Evolutionary conservation across 2,329 filamentous ascomycete genomes (phyloP).

Genomic region (Fusarium sp.): DNA sequence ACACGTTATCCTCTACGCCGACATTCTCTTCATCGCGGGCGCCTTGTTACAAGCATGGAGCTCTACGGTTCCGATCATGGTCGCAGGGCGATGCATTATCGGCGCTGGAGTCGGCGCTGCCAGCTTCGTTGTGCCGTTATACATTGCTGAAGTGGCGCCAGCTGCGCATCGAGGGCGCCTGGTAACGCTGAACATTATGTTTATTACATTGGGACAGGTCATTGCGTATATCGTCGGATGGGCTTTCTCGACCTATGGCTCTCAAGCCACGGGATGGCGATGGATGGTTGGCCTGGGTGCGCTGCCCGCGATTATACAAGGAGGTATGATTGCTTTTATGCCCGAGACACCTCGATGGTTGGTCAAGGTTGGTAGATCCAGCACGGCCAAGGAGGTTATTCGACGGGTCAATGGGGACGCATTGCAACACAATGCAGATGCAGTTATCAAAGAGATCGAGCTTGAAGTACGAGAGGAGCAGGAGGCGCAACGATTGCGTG

Average conservation of each 20-base stretch:
- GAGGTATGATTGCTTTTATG: constrained; percentile 74
- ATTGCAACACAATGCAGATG: constrained; percentile 62
- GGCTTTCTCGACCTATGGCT: constrained; percentile 70
- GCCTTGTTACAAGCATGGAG: constrained; percentile 73
- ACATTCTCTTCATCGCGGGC: constrained; percentile 74
- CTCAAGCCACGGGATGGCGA: constrained; percentile 74
- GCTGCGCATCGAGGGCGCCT: constrained; percentile 79
- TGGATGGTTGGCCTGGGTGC: constrained; percentile 93
- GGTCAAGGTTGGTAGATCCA: constrained; percentile 72
- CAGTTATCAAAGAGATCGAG: constrained; percentile 75
- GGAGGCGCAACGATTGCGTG: constrained; percentile 56
- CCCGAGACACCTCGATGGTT: constrained; percentile 93
- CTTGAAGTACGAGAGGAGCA: constrained; percentile 78
- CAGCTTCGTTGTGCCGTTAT: constrained; percentile 85
- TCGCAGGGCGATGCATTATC: constrained; percentile 74
- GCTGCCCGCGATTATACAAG: constrained; percentile 78
- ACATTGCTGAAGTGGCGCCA: constrained; percentile 88
- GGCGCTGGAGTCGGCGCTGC: constrained; percentile 79
- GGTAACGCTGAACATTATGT: constrained; percentile 83
- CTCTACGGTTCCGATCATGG: constrained; percentile 70
- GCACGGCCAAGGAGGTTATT: constrained; percentile 73
- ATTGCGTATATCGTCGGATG: constrained; percentile 88
- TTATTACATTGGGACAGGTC: constrained; percentile 89
- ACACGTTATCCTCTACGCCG: constrained; percentile 71
- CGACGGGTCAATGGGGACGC: constrained; percentile 69